Evolutionary conservation across 805 yeast species (phyloP), one percentile per base, ranked within the genome.

Genomic region (Scheffersomyces stipitis): DNA sequence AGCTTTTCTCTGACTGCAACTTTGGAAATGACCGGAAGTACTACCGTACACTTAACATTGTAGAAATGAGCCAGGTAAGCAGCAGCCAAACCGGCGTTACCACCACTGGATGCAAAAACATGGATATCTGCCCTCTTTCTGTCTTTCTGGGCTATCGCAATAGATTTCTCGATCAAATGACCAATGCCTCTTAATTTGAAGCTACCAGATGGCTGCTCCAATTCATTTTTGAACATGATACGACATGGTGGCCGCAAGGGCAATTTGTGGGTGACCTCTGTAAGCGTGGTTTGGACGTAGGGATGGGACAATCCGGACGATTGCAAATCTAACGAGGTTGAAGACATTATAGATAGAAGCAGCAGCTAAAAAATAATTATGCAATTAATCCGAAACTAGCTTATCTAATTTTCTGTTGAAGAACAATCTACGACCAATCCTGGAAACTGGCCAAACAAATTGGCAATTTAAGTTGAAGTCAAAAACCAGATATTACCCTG

Each of bases 181-280:
- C 81, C 80, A 18, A 78, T 63, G 1, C 83, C 82, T 46, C 83
- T 60, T 15, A 76, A 60, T 53, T 78, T 78, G 59, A 77, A 78
- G 38, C 78, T 71, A 1, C 81, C 81, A 9, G 78, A 66, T 4
- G 82, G 82, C 46, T 78, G 82, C 20, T 70, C 64, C 34, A 59
- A 64, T 45, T 78, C 82, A 42, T 71, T 66, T 44, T 78, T 78
- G 37, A 76, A 56, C 24, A 67, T 59, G 1, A 76, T 56, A 9
- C 66, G 57, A 41, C 73, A 73, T 29, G 69, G 52, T 40, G 64
- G 38, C 40, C 46, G 41, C 34, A 48, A 27, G 6, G 53, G 57
- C 55, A 58, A 32, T 36, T 47, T 18, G 29, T 57, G 15, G n/a
- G 69, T 53, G 35, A 69, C 66, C 35, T 65, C 73, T 1, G 62